Conservation (phyloP, 2,329 filamentous ascomycete genomes). For the Cercospora sojina region DNA sequence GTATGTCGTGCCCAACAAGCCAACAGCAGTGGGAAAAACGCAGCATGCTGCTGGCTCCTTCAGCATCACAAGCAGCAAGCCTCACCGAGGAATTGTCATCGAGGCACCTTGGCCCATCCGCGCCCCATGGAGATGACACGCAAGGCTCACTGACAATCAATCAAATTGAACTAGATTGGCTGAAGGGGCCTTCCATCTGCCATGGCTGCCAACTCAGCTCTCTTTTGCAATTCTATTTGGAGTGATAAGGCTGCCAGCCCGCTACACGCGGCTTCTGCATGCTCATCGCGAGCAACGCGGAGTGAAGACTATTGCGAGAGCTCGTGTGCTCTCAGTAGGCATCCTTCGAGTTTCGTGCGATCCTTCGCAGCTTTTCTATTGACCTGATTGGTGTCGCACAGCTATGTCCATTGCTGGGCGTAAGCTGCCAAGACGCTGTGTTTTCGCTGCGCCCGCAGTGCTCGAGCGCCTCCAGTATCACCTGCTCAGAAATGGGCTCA, state of each 20-base stretch:
- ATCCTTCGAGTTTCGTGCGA: not conserved
- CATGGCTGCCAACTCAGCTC: not conserved
- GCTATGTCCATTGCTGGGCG: not conserved
- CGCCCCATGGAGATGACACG: not conserved
- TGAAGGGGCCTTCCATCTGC: not conserved
- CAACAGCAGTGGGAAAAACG: too few species aligned
- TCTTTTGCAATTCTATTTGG: not conserved
- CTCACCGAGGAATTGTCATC: not conserved
- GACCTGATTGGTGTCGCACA: not conserved
- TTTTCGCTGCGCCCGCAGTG: not conserved
- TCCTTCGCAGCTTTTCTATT: not conserved
- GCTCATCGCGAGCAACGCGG: not conserved
- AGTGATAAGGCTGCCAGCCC: not conserved
- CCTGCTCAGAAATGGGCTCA: not conserved
- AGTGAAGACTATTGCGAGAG: not conserved
- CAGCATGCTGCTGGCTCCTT: not conserved
- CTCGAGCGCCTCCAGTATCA: not conserved
- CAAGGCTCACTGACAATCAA: too few species aligned
- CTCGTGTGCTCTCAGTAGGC: not conserved
- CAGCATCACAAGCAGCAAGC: not conserved
- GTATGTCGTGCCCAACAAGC: not conserved
- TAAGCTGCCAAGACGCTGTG: slow-evolving; percentile 1
- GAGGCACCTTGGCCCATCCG: not conserved
- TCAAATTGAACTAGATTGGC: too few species aligned
- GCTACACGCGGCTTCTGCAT: not conserved